Conservation (phyloP, 164 flowering plant species). For the Houttuynia cordata region DNA sequence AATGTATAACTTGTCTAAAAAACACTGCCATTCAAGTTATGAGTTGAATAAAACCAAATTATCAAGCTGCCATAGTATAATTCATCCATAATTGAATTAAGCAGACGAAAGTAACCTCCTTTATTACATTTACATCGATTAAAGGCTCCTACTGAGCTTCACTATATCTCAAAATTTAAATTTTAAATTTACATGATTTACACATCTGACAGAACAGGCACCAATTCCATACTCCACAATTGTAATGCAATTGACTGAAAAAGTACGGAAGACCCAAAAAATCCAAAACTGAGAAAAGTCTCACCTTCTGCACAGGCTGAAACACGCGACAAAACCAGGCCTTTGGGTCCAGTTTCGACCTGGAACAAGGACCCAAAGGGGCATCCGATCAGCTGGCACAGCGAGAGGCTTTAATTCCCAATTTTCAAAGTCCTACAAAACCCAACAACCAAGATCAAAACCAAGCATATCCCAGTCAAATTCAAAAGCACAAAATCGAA, state of each 20-base stretch:
- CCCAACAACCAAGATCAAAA: neutral
- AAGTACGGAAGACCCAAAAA: neutral
- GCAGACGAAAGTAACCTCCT: neutral
- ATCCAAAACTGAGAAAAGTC: neutral
- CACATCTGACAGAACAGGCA: neutral
- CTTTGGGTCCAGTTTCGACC: slow-evolving; percentile 43
- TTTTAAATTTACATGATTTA: too few species aligned
- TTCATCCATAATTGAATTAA: neutral
- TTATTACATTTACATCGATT: neutral
- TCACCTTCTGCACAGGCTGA: slow-evolving; percentile 30
- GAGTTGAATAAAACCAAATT: too few species aligned
- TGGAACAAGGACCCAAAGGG: slow-evolving; percentile 82
- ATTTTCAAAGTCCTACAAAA: slow-evolving; percentile 69
- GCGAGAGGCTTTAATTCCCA: slow-evolving; percentile 57
- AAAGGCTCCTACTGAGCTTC: neutral
- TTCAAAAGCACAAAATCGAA: neutral
- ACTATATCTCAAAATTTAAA: too few species aligned
- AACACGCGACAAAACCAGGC: slow-evolving; percentile 49
- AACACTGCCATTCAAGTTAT: too few species aligned
- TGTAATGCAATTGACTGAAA: neutral
- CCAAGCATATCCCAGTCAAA: too few species aligned
- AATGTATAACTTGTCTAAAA: too few species aligned
- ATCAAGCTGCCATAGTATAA: neutral
- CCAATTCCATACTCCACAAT: neutral
- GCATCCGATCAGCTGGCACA: slow-evolving; percentile 77